Evolutionary conservation across 2,329 filamentous ascomycete genomes (phyloP).

Genomic region (Aureobasidium sp.): DNA sequence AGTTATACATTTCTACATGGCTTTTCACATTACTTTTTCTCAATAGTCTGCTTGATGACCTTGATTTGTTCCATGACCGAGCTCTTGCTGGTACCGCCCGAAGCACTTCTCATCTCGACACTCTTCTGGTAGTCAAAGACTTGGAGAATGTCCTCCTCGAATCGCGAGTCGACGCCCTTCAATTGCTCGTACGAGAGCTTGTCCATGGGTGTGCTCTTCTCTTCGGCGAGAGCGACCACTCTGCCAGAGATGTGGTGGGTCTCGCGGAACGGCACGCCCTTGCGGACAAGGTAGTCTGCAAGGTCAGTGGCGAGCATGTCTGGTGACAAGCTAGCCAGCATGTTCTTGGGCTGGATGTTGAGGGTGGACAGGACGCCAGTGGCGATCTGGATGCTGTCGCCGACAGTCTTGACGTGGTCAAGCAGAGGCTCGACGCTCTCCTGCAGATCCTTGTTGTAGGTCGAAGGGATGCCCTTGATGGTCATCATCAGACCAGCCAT

Average conservation of each 20-base stretch:
- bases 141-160: constrained; percentile 62
- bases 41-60: constrained; percentile 40
- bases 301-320: constrained; percentile 76
- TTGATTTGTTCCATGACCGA: constrained; percentile 59
- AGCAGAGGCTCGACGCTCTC: constrained; percentile 81
- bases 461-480: constrained; percentile 67
- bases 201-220: constrained; percentile 60
- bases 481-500: constrained; percentile 76
- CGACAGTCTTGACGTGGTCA: constrained; percentile 73
- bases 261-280: constrained; percentile 70
- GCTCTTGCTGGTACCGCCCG: constrained; percentile 69
- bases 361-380: constrained; percentile 73
- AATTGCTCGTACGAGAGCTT: constrained; percentile 58
- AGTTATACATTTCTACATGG: neutral
- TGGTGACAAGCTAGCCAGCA: constrained; percentile 70
- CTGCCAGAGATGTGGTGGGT: constrained; percentile 72
- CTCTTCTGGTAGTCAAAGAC: constrained; percentile 75
- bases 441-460: constrained; percentile 91
- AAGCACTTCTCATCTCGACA: constrained; percentile 70
- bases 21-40: constrained; percentile 16
- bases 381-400: constrained; percentile 74
- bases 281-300: constrained; percentile 57
- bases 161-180: constrained; percentile 59
- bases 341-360: constrained; percentile 62
- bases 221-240: constrained; percentile 65